Base-by-base conservation (phyloP, 2,329 filamentous ascomycete species). In the Ophiostoma pallidulum region DNA sequence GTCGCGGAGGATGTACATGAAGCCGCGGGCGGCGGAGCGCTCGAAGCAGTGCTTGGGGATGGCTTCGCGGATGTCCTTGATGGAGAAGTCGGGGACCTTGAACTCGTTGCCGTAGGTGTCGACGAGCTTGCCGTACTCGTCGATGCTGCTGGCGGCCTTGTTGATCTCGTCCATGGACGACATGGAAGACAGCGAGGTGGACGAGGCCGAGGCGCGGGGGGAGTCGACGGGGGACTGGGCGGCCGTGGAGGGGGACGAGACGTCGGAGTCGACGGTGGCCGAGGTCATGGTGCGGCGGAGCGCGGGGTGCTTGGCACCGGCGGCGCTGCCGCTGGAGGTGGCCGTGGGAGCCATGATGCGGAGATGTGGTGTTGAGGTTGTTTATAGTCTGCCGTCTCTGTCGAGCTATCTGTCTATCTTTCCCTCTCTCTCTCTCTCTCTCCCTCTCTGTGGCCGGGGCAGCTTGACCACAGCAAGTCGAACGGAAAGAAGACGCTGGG, bases 11-110 rank as follows among this genome's bases (percentile, higher is more conserved):
- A 97, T 90, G 68, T 97, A 97, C 61, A 64, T 70, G 63, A 96
- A 73, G 56, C 90, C 84, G 56, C 71, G 80, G 55, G 79, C 64
- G 52, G 78, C 86, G 40, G 87, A 94, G 52, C 92, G 84, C 73
- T 96, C 76, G 67, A 85, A 97, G 78, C 92, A 98, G 76, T 96
- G 92, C 69, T 90, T 88, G 55, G 92, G 92, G 58, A 98, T 98
- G 64, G 92, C 92, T 70, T 95, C 86, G 61, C 88, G 84, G 64
- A 98, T 91, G 64, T 98, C 80, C 75, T 95, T 95, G 77, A 98
- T 94, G 63, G 89, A 94, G 74, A 85, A 98, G 69, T 97, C 84
- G 57, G 92, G 92, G 49, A 94, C 76, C 66, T 87, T 75, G 73
- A 98, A 98, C 61, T 89, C 78, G 68, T 97, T 95, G 68, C 92